Evolutionary conservation across 345 rosid species (phyloP).

Genomic region (Rhodomyrtus tomentosa): DNA sequence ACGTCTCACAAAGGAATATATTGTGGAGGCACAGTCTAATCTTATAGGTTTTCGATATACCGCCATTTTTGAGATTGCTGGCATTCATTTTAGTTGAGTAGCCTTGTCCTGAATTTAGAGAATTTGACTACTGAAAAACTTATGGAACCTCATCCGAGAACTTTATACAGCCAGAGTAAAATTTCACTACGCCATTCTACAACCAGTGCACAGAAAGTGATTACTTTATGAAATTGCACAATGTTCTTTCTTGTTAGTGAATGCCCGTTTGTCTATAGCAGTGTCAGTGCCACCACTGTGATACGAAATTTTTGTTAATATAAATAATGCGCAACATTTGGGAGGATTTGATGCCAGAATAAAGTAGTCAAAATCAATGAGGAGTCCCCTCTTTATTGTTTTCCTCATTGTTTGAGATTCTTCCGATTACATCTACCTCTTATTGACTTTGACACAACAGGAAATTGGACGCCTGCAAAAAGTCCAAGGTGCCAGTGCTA

Average conservation of each 20-base stretch:
- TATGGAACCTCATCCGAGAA: not conserved
- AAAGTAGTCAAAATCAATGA: not conserved
- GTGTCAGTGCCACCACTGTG: not conserved
- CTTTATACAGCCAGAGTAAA: not conserved
- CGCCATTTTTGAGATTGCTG: not conserved
- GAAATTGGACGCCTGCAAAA: conserved; percentile 81
- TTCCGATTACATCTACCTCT: not conserved
- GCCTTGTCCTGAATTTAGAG: not conserved
- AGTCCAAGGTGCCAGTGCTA: conserved; percentile 85
- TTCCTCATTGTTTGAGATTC: not conserved
- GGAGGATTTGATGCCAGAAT: not conserved
- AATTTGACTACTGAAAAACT: not conserved
- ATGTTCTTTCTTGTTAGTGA: not conserved
- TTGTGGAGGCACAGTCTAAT: not conserved
- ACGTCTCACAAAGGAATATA: not conserved
- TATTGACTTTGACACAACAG: conserved; percentile 20
- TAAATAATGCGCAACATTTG: not conserved
- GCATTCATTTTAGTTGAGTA: not conserved
- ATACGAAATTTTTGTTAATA: not conserved
- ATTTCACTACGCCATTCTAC: not conserved
- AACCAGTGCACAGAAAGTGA: not conserved
- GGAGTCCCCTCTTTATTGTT: not conserved
- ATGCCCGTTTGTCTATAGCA: not conserved
- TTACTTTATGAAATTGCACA: not conserved
- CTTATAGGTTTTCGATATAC: not conserved